Conservation (phyloP, 176 grass and related monocot genomes). For the Bromus sterilis region DNA sequence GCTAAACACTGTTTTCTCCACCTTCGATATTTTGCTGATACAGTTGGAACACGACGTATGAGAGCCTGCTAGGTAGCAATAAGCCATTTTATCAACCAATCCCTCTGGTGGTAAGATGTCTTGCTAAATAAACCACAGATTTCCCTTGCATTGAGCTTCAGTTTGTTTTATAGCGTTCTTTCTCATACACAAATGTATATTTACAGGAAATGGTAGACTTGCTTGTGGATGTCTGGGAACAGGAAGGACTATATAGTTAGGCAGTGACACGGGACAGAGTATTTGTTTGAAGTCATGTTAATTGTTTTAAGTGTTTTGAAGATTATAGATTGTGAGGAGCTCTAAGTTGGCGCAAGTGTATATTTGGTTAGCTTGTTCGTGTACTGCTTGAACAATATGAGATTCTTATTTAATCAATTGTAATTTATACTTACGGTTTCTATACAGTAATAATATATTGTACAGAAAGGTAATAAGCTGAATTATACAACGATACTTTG, state of each 20-base stretch:
- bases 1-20: neutral
- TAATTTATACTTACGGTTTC: constrained; percentile 14
- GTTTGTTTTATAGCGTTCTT: neutral
- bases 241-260: constrained; percentile 90
- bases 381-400: constrained; percentile 7
- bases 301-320: neutral
- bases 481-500: too few relatives aligned
- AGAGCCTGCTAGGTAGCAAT: constrained; percentile 74
- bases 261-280: neutral
- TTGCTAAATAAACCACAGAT: neutral
- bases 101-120: constrained; percentile 65
- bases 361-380: neutral
- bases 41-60: constrained; percentile 88
- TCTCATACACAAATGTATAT: constrained; percentile 1
- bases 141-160: neutral
- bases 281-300: neutral
- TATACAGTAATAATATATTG: too few relatives aligned
- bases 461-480: too few relatives aligned
- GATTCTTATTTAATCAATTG: constrained; percentile 12
- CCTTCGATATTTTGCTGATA: constrained; percentile 4
- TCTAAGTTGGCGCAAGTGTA: constrained; percentile 3
- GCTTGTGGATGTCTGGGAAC: constrained; percentile 86
- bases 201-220: constrained; percentile 97
- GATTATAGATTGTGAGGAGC: constrained; percentile 4
- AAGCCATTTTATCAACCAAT: constrained; percentile 81